Evolutionary conservation across 1,284 basidiomycete species (phyloP), one percentile per base, ranked within the genome.

Genomic region (Leccinum angustisporum): DNA sequence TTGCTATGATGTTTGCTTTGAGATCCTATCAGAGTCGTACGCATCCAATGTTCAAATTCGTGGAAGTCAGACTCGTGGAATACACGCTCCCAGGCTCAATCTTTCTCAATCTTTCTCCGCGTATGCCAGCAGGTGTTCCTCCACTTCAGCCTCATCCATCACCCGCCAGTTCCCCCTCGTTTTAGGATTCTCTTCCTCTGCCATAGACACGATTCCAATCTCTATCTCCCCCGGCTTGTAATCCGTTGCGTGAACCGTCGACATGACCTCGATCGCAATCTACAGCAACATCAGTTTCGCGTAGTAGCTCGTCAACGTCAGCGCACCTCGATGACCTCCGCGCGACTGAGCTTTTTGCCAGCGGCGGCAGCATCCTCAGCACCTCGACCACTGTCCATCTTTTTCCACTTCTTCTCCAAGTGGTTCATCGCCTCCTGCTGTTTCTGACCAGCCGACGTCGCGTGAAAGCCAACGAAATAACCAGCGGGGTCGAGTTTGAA

Each of bases 401-500:
- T 95, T 81, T 99, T 99, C 93, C 95, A 99, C 77, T 95, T 94
- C 82, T 99, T 99, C 81, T 99, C 97, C 60, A 99, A 82, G 72
- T 94, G 92, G 77, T 98, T 99, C 87, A 96, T 98, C 4, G 95
- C 95, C 75, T 99, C 97, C 70, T 97, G 96, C 73, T 99, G 97
- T 74, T 99, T 99, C 77, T 97, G 94, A 1, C 97, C 97, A 1
- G 95, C 90, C 0, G 96, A 88, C 2, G 97, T 97, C 21, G 97
- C 97, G 69, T 98, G 95, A 83, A 97, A 99, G 1, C 97, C 97
- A 52, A 98, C 94, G 75, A 95, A 99, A 81, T 97, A 98, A 3
- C 97, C 97, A 1, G 97, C 97, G 6, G 97, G 97, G 75, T 99
- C 97, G 62, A 99, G 88, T 79, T 98, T 98, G 85, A 98, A 99